phyloP scores from a whole-genome alignment of 1,284 basidiomycete genomes.

The Phylloboletellus chloephorus region DNA sequence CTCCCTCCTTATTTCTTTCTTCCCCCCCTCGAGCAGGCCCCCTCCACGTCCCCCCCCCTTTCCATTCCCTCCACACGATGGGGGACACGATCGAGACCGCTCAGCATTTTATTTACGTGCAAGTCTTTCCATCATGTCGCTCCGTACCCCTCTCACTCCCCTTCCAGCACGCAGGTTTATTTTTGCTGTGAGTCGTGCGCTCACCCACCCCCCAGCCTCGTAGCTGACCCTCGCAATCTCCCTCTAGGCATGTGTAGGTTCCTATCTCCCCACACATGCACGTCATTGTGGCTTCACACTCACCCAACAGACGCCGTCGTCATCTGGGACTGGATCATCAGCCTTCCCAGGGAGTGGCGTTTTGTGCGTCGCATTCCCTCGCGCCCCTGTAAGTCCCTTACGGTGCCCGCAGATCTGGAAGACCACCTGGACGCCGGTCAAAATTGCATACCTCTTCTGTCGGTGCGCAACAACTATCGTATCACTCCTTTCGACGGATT shows the following conservation, averaged over 20 bases:
- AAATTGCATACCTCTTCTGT: constrained; percentile 74
- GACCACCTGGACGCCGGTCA: constrained; percentile 75
- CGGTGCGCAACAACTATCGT: constrained; percentile 40
- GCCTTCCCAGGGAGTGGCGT: constrained; percentile 65
- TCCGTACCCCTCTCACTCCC: constrained; percentile 10
- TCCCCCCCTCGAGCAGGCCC: constrained; percentile 9
- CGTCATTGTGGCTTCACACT: constrained; percentile 11
- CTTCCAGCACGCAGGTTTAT: constrained; percentile 62
- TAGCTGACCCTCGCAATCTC: constrained; percentile 10
- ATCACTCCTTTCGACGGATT: not conserved
- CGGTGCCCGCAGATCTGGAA: constrained; percentile 57
- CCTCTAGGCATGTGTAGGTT: constrained; percentile 67
- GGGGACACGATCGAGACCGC: constrained; percentile 39
- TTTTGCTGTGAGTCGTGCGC: constrained; percentile 62
- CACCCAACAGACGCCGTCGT: constrained; percentile 60
- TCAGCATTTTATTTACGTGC: constrained; percentile 49
- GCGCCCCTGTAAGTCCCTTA: constrained; percentile 11
- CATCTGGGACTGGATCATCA: constrained; percentile 77
- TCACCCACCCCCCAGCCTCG: not conserved
- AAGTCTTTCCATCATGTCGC: constrained; percentile 22
- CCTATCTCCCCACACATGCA: constrained; percentile 16
- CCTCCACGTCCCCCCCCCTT: constrained; percentile 1
- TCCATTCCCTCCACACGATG: constrained; percentile 28
- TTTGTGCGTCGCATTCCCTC: constrained; percentile 45
- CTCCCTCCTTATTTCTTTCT: constrained; percentile 24